Evolutionary conservation across 2,329 filamentous ascomycete genomes (phyloP), one percentile per base, ranked within the genome.

Genomic region (Xylariaceae sp.): DNA sequence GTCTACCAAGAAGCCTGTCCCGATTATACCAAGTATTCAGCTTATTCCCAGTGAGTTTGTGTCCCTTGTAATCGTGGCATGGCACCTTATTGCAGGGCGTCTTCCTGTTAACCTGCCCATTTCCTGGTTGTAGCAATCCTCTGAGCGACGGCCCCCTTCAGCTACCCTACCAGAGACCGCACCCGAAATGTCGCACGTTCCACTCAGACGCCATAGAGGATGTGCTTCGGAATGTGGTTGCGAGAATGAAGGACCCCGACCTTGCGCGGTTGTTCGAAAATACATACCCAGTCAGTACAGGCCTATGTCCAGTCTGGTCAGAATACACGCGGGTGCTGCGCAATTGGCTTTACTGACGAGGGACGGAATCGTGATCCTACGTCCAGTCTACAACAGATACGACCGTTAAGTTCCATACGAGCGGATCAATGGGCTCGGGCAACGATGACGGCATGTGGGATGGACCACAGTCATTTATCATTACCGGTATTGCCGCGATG

Each of bases 201-300:
- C 81, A 84, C 53, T 96, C 91, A 0, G 82, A 87, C 29, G 79
- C 87, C 3, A 95, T 97, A 45, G 94, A 99, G 70, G 80, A 88
- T 65, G 88, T 96, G 50, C 96, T 99, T 59, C 71, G 83, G 32
- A 85, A 96, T 62, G 78, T 99, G 62, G 94, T 87, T 4, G 79
- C 81, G 31, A 86, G 83, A 51, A 88, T 99, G 74, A 79, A 85
- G 56, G 87, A 97, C 65, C 86, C 87, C 12, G 94, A 97, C 64
- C 81, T 99, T 9, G 92, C 92, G 3, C 85, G 91, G 30, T 77
- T 99, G 8, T 99, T 99, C 68, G 90, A 95, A 69, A 99, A 99
- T 68, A 86, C 92, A 2, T 97, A 95, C 61, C 92, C 92, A 3
- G 67, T 69, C 42, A 64, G 67, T 67, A 26, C 8, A 49, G 29